Evolutionary conservation across 2,329 filamentous ascomycete genomes (phyloP).

Genomic region (Neonectria punicea): DNA sequence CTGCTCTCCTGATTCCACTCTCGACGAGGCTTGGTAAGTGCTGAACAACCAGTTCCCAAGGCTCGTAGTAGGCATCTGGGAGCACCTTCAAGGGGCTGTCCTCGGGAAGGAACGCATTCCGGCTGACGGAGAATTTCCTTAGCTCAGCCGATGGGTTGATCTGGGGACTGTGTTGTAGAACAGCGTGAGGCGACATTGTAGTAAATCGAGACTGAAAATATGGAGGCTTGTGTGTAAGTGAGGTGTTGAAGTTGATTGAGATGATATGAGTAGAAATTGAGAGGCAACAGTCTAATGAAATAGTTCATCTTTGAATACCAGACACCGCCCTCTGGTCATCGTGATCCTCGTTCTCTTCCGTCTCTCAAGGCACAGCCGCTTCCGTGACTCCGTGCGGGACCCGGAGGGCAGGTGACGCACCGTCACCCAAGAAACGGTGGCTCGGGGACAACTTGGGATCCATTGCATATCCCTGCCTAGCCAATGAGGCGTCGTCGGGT

Average conservation of each 20-base stretch:
- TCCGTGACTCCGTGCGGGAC: conserved; percentile 11
- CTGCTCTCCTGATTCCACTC: conserved; percentile 68
- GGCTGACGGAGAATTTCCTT: conserved; percentile 51
- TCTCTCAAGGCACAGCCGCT: conserved; percentile 2
- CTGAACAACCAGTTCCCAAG: conserved; percentile 79
- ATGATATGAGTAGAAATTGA: conserved; percentile 5
- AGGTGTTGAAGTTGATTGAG: not conserved
- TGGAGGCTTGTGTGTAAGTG: not conserved
- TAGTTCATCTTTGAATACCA: not conserved
- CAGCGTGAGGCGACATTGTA: conserved; percentile 57
- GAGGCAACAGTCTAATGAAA: conserved; percentile 22
- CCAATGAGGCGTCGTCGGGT: not conserved
- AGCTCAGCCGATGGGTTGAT: conserved; percentile 43
- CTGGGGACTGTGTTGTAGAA: conserved; percentile 35
- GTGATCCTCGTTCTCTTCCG: conserved; percentile 4
- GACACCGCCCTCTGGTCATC: not conserved
- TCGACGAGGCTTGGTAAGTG: conserved; percentile 76
- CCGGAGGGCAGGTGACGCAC: conserved; percentile 1
- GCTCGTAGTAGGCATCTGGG: conserved; percentile 77
- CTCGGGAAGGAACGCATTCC: conserved; percentile 81
- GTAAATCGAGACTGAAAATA: not conserved
- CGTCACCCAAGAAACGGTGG: not conserved
- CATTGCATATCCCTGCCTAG: not conserved
- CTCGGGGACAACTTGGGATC: not conserved
- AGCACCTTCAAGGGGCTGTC: conserved; percentile 73